These are phyloP conservation scores for Pelargonium myrrhifolium DNA, from an alignment of 441 rosid genomes.

Conservation along the genomic window DNA sequence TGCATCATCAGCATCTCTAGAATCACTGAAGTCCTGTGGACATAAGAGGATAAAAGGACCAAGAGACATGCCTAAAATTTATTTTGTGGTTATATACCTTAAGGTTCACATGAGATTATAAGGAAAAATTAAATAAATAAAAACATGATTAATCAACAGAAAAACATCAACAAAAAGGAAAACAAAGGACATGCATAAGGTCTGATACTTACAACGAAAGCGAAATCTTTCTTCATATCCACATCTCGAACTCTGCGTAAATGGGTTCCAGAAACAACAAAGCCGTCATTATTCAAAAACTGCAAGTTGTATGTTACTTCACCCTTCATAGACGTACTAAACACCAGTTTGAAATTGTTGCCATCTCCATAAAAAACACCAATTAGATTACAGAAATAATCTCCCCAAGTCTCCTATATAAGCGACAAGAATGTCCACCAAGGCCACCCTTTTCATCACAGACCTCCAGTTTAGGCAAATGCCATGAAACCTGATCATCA, in stretches of 20 bases:
- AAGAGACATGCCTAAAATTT: conserved; percentile 11
- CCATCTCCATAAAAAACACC: conserved; percentile 64
- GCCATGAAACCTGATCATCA: conserved; percentile 73
- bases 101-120: background rate
- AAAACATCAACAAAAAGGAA: conserved; percentile 8
- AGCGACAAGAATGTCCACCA: conserved; percentile 57
- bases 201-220: conserved; percentile 63
- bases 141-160: background rate
- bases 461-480: conserved; percentile 58
- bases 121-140: background rate
- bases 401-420: conserved; percentile 55
- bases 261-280: conserved; percentile 77
- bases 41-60: conserved; percentile 21
- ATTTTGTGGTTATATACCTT: background rate
- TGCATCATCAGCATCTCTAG: conserved; percentile 79
- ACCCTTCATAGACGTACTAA: conserved; percentile 62
- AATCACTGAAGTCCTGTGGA: conserved; percentile 68
- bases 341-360: conserved; percentile 77
- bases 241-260: conserved; percentile 83
- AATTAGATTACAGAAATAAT: conserved; percentile 57
- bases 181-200: background rate
- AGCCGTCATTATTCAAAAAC: conserved; percentile 71
- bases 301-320: conserved; percentile 52
- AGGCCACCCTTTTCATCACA: conserved; percentile 65
- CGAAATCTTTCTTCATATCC: conserved; percentile 89